Conservation (phyloP, 768 basidiomycete species). For the Termitomyces sp. region DNA sequence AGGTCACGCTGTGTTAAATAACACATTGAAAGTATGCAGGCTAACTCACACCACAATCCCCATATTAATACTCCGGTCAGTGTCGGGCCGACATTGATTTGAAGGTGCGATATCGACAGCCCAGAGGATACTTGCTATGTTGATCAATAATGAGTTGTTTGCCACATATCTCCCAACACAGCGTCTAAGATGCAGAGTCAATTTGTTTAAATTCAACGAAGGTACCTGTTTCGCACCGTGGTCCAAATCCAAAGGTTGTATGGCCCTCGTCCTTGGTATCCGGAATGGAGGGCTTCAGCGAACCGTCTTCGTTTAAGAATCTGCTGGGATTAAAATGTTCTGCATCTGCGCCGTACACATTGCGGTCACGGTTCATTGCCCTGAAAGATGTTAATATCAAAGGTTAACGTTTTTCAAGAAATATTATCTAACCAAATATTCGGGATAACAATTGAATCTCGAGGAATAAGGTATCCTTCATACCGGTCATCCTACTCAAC, state of each 20-base stretch:
- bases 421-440: not conserved
- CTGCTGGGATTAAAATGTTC: not conserved
- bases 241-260: not conserved
- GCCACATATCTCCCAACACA: not conserved
- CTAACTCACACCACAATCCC: not conserved
- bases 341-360: not conserved
- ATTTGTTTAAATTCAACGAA: not conserved
- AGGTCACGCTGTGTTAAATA: not conserved
- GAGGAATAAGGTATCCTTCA: not conserved
- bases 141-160: not conserved
- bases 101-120: not conserved
- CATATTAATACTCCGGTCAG: not conserved
- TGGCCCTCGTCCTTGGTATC: not conserved
- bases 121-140: not conserved
- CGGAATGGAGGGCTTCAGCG: not conserved
- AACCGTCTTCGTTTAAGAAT: not conserved
- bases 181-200: not conserved
- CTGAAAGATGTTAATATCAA: not conserved
- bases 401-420: not conserved
- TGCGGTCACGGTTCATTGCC: not conserved
- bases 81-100: not conserved
- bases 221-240: not conserved
- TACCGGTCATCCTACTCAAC: not conserved
- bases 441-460: not conserved
- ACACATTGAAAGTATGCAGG: not conserved